Conservation (phyloP, 2,329 filamentous ascomycete genomes). For the Verticillium nubilum region DNA sequence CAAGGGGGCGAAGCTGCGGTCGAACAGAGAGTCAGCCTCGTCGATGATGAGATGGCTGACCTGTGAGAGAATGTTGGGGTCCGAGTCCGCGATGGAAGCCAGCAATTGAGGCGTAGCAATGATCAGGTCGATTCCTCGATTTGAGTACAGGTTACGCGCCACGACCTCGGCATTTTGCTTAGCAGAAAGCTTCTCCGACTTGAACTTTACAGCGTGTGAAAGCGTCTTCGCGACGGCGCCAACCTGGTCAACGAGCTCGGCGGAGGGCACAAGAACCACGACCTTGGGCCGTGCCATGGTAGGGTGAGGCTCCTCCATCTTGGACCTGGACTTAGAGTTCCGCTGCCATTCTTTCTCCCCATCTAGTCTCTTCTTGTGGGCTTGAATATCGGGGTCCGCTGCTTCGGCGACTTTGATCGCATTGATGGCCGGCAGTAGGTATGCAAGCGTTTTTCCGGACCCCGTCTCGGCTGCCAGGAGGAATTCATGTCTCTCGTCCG, state of each 20-base stretch:
- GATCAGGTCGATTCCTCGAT: conserved; percentile 76
- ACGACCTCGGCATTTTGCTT: conserved; percentile 73
- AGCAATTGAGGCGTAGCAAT: conserved; percentile 87
- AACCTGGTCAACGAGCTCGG: conserved; percentile 88
- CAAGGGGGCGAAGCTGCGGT: conserved; percentile 82
- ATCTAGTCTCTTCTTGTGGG: conserved; percentile 49
- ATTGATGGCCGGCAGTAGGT: conserved; percentile 79
- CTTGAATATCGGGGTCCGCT: conserved; percentile 50
- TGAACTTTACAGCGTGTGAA: conserved; percentile 82
- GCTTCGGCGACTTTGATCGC: conserved; percentile 74
- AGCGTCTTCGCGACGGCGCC: conserved; percentile 74
- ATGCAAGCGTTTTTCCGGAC: conserved; percentile 93
- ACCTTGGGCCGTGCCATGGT: conserved; percentile 75
- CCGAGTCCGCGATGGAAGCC: conserved; percentile 77
- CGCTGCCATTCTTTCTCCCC: conserved; percentile 53
- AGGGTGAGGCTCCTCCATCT: conserved; percentile 62
- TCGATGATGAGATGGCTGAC: conserved; percentile 87
- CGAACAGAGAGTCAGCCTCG: conserved; percentile 92
- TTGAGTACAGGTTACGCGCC: conserved; percentile 75
- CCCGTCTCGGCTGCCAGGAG: conserved; percentile 93
- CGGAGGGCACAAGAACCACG: conserved; percentile 84
- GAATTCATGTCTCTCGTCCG: conserved; percentile 47
- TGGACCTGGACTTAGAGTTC: conserved; percentile 46
- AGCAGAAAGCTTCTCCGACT: conserved; percentile 75
- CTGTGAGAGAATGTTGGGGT: conserved; percentile 88